Base-by-base conservation (phyloP, 768 basidiomycete genomes). In the Termitomyces titanicus region DNA sequence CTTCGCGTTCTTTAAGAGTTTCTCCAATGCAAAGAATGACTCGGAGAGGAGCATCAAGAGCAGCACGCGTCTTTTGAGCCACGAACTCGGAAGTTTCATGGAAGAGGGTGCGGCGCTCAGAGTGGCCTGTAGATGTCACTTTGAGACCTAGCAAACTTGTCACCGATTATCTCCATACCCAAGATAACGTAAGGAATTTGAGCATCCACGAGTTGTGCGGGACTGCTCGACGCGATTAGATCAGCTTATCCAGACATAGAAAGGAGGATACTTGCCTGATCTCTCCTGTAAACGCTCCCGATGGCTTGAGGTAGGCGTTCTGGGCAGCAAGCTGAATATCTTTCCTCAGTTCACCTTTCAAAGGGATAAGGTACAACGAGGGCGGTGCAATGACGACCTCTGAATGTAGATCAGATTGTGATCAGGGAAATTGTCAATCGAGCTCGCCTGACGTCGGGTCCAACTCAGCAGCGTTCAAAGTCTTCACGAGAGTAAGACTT, bases 21-120 rank as follows among this genome's bases (percentile, higher is more conserved):
- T 99, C 97, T 22, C 97, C 97, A 57, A 97, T 86, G 76, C 97
- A 98, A 61, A 96, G 88, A 67, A 99, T 97, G 59, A 98, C 92
- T 55, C 81, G 85, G 59, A 98, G 79, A 1, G 81, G 81, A 1
- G 79, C 76, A 53, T 84, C 82, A 59, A 98, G 72, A 18, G 95
- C 92, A 2, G 89, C 88, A 63, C 84, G 82, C 61, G 91, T 92
- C 79, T 98, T 98, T 60, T 80, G 74, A 11, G 92, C 95, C 58
- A 98, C 86, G 43, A 87, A 61, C 53, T 83, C 85, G 54, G 90
- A 92, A 27, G 86, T 81, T 71, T 99, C 97, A 66, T 86, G 81
- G 81, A 98, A 99, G 60, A 94, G 70, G 8, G 92, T 88, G 58
- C 97, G 88, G 61, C 97, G 91, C 72, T 99, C 97, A 43, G 95